Conservation (phyloP, 345 rosid species). For the Bretschneidera sinensis region DNA sequence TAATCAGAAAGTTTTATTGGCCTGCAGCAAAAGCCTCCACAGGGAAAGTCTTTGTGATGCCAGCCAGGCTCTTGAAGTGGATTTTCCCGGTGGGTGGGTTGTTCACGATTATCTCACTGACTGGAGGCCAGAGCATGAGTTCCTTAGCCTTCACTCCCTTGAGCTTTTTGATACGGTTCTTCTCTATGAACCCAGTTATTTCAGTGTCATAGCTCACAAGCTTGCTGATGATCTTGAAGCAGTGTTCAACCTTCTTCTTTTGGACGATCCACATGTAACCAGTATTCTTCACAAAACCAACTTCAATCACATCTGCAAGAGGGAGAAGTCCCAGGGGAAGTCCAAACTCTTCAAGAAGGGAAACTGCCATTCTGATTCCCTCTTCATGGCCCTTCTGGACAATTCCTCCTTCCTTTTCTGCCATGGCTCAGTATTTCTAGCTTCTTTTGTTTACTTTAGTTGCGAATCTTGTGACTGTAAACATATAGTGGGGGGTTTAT, state of each 20-base stretch:
- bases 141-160: conserved; percentile 70
- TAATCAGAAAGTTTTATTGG: too few relatives aligned
- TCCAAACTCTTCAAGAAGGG: conserved; percentile 41
- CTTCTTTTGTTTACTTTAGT: background rate
- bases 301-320: conserved; percentile 44
- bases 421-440: conserved; percentile 22
- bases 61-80: conserved; percentile 53
- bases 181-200: conserved; percentile 33
- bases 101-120: conserved; percentile 39
- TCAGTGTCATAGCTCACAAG: conserved; percentile 39
- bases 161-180: conserved; percentile 43
- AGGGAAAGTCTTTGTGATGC: conserved; percentile 57
- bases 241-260: conserved; percentile 46
- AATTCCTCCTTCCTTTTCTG: conserved; percentile 47
- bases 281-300: conserved; percentile 42
- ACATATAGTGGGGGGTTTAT: conserved; percentile 2
- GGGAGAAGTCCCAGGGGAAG: conserved; percentile 58
- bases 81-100: conserved; percentile 33
- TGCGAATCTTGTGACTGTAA: conserved; percentile 9
- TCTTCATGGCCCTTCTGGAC: conserved; percentile 39
- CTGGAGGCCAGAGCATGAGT: conserved; percentile 46
- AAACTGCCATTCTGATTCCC: conserved; percentile 31
- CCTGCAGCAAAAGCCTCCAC: conserved; percentile 33
- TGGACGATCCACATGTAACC: conserved; percentile 60
- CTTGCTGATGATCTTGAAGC: conserved; percentile 44